Evolutionary conservation across 371 early-diverging fungal genomes (phyloP).

Genomic region (Syncephalastrum monosporum): DNA sequence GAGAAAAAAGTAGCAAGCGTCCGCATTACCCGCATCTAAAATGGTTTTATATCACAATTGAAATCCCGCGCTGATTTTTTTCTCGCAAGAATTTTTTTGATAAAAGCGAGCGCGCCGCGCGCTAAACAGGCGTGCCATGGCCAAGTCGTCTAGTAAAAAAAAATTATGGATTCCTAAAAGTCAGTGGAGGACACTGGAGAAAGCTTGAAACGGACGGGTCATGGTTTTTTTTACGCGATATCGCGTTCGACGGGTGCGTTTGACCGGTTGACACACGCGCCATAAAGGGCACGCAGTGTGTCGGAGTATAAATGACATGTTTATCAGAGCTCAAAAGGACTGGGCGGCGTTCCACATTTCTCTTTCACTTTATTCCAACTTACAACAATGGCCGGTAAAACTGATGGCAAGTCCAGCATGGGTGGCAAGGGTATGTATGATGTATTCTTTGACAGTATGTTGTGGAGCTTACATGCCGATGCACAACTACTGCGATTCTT

Average conservation of each 20-base stretch:
- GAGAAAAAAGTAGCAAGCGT: conserved; percentile 6
- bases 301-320: too few relatives aligned
- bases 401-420: conserved; percentile 12
- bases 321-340: too few relatives aligned
- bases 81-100: conserved; percentile 2
- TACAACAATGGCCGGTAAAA: conserved; percentile 16
- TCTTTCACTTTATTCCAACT: conserved; percentile 8
- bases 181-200: too few relatives aligned
- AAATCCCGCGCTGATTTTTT: conserved; percentile 12
- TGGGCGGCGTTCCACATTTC: conserved; percentile 2
- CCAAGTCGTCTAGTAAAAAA: too few relatives aligned
- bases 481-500: background rate
- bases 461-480: background rate
- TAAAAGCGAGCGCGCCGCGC: too few relatives aligned
- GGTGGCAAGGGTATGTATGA: conserved; percentile 18
- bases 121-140: too few relatives aligned
- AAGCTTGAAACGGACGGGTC: too few relatives aligned
- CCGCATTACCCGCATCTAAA: background rate
- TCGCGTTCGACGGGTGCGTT: too few relatives aligned
- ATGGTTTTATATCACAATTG: background rate
- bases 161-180: too few relatives aligned
- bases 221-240: too few relatives aligned
- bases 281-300: too few relatives aligned
- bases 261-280: background rate
- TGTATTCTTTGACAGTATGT: background rate